Evolutionary conservation across 2,329 filamentous ascomycete species (phyloP).

Genomic region (Cordyceps fumosorosea): DNA sequence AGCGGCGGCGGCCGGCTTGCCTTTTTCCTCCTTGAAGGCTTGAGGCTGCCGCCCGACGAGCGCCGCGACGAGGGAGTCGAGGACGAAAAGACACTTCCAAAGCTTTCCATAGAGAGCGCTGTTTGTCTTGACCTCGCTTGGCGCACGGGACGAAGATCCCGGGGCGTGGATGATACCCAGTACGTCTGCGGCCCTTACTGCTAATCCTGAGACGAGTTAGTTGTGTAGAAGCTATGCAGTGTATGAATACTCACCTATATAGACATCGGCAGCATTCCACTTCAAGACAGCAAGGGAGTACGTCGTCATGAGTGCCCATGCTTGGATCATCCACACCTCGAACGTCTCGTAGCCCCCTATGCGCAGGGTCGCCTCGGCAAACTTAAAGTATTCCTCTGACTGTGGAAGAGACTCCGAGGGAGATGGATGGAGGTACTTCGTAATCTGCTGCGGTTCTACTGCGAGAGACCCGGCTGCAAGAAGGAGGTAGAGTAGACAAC

Average conservation of each 20-base stretch:
- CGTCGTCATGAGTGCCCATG: slow-evolving; percentile 55
- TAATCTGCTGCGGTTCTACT: neutral
- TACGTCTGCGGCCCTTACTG: slow-evolving; percentile 55
- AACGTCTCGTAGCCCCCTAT: slow-evolving; percentile 51
- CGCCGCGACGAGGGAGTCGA: slow-evolving; percentile 1
- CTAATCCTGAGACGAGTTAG: slow-evolving; percentile 43
- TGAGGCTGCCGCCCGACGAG: neutral
- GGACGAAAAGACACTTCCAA: slow-evolving; percentile 1
- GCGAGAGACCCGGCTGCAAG: slow-evolving; percentile 47
- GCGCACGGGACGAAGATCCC: neutral
- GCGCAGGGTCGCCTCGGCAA: slow-evolving; percentile 45
- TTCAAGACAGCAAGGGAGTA: slow-evolving; percentile 58
- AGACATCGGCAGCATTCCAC: slow-evolving; percentile 56
- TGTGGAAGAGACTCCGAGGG: slow-evolving; percentile 36
- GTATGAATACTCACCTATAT: slow-evolving; percentile 41
- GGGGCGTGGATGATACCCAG: neutral
- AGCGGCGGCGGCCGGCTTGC: neutral
- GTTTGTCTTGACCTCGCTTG: neutral
- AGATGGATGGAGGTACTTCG: neutral
- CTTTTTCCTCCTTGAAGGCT: neutral
- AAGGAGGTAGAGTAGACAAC: slow-evolving; percentile 56
- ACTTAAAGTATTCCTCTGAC: slow-evolving; percentile 57
- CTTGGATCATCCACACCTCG: slow-evolving; percentile 60
- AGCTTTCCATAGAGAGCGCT: neutral
- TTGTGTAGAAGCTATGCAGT: neutral